Evolutionary conservation across 345 rosid species (phyloP), one percentile per base, ranked within the genome.

Genomic region (Capsella bursapastoris): DNA sequence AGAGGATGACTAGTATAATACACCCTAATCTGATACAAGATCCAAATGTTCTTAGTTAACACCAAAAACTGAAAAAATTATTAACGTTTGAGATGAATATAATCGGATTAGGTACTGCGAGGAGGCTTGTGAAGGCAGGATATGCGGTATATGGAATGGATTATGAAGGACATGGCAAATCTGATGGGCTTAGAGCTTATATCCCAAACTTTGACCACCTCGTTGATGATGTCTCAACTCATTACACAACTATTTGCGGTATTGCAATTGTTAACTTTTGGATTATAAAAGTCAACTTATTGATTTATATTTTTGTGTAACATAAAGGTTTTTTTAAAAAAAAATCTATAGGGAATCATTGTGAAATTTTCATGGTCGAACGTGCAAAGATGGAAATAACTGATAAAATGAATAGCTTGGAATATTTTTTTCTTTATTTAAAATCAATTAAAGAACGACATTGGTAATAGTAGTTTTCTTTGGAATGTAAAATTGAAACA

Each of bases 151-250:
- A 90, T 47, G 98, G 96, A 14, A 87, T 94, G 15, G 98, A 94
- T 79, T 91, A 85, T 45, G 93, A 88, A 84, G 96, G 98, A 9
- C 98, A 94, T 72, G 99, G 99, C 48, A 90, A 88, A 74, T 94
- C 99, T 32, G 70, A 44, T 9, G 96, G 98, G 10, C 57, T 87
- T 59, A 56, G 68, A 0, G 89, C 75, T 57, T 87, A 77, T 48
- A 37, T 94, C 27, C 56, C 79, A 11, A 82, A 70, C 57, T 86
- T 95, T 70, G 89, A 89, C 12, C 49, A 70, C 32, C 61, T 91
- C 14, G 82, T 88, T 55, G 82, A 94, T 13, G 96, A 91, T 61
- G 91, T 89, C 70, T 80, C 83, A 2, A 53, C 63, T 6, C 83
- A 85, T 66, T 94, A 80, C 76, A 81, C 80, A 50, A 49, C 53